Evolutionary conservation across 345 rosid genomes (phyloP).

Genomic region (Moricandia moricandioides): DNA sequence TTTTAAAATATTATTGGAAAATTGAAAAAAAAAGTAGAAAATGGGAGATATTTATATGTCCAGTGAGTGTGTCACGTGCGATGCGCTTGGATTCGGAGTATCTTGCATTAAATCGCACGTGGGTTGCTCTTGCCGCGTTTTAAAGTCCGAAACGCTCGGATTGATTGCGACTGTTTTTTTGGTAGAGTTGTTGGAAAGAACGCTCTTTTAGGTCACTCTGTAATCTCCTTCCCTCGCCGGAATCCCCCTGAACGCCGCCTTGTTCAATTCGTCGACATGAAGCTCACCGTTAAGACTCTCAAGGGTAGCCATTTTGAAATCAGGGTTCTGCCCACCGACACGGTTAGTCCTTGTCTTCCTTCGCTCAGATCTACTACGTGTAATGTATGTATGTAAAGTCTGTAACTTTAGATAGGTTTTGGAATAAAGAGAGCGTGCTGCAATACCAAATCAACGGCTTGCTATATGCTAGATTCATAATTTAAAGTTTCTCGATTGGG

Average conservation of each 20-base stretch:
- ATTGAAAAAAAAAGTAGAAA: neutral
- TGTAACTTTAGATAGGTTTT: neutral
- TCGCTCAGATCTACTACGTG: neutral
- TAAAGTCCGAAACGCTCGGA: constrained; percentile 32
- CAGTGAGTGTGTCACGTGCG: constrained; percentile 15
- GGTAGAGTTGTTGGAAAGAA: neutral
- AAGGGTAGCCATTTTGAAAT: constrained; percentile 95
- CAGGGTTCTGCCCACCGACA: constrained; percentile 83
- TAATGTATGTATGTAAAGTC: neutral
- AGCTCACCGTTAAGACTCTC: constrained; percentile 96
- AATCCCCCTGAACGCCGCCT: constrained; percentile 18
- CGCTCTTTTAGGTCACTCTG: constrained; percentile 39
- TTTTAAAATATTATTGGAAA: too few relatives aligned
- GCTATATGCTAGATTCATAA: constrained; percentile 15
- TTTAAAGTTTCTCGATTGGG: constrained; percentile 1
- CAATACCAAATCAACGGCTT: too few relatives aligned
- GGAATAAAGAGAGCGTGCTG: constrained; percentile 19
- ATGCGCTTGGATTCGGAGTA: constrained; percentile 17
- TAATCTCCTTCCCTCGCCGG: constrained; percentile 8
- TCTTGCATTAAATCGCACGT: constrained; percentile 12
- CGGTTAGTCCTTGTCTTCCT: constrained; percentile 48
- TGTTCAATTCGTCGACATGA: constrained; percentile 47
- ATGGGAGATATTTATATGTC: neutral
- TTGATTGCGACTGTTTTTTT: constrained; percentile 11
- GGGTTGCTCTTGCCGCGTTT: constrained; percentile 27